Percentiles rank a stretch among this genome's conserved stretches.
phyloP scores from a whole-genome alignment of 305 asterid species.

The Solanum chacoense region DNA sequence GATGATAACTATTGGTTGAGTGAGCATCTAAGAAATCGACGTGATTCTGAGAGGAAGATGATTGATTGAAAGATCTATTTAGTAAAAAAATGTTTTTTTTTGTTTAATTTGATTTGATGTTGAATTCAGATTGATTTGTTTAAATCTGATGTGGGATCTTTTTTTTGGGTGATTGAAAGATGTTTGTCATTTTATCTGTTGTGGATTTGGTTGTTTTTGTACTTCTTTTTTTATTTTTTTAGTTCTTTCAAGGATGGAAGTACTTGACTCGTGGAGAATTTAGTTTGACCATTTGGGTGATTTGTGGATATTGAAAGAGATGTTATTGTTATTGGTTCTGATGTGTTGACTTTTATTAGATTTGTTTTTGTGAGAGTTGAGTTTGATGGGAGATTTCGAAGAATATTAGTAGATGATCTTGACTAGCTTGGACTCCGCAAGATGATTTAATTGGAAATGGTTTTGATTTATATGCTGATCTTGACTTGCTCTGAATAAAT shows the following conservation, averaged over 20 bases:
- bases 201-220: not conserved
- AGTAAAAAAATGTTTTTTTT: not conserved
- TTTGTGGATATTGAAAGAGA: not conserved
- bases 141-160: not conserved
- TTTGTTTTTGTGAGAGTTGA: not conserved
- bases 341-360: not conserved
- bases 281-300: not conserved
- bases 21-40: not conserved
- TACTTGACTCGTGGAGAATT: not conserved
- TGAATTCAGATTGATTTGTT: not conserved
- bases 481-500: not conserved
- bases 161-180: not conserved
- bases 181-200: not conserved
- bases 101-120: not conserved
- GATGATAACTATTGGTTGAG: not conserved
- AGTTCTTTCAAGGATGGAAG: not conserved
- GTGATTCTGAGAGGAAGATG: not conserved
- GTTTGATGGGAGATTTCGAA: not conserved
- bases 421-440: accelerated
- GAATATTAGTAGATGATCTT: not conserved
- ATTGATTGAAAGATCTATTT: not conserved
- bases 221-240: not conserved
- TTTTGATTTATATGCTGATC: not conserved
- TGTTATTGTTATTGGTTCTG: not conserved
- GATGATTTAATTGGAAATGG: not conserved